These are phyloP conservation scores for Discostella pseudostelligera DNA, from an alignment of 108 stramenopile genomes.

Conservation along the genomic window DNA sequence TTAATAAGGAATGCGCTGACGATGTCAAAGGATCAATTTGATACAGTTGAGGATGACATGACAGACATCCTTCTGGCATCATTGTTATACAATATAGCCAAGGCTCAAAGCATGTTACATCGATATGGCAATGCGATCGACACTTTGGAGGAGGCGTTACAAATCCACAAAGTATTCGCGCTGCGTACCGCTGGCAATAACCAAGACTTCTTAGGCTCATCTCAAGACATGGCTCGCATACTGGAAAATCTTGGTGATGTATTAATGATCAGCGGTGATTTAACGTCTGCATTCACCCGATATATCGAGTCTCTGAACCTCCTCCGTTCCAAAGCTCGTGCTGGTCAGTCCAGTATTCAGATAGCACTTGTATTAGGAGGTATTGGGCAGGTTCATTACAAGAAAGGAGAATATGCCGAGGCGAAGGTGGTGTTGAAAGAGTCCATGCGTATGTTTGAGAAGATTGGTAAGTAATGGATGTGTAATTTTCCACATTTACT, in stretches of 20 bases:
- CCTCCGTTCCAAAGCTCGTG: slow-evolving; percentile 17
- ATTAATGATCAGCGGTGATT: slow-evolving; percentile 41
- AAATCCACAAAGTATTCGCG: slow-evolving; percentile 35
- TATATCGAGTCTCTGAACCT: slow-evolving; percentile 39
- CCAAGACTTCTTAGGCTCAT: background rate
- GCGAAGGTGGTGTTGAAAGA: slow-evolving; percentile 40
- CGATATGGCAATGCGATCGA: slow-evolving; percentile 49
- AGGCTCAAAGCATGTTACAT: slow-evolving; percentile 43
- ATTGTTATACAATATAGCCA: slow-evolving; percentile 38
- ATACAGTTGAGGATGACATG: slow-evolving; percentile 13
- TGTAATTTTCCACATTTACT: background rate
- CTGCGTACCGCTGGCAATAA: slow-evolving; percentile 20
- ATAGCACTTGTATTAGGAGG: slow-evolving; percentile 41
- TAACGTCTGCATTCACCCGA: slow-evolving; percentile 31
- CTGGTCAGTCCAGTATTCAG: slow-evolving; percentile 22
- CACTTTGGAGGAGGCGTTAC: slow-evolving; percentile 37
- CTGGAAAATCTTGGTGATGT: slow-evolving; percentile 48
- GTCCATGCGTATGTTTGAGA: slow-evolving; percentile 41
- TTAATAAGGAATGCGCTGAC: slow-evolving; percentile 22
- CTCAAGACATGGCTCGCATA: slow-evolving; percentile 37
- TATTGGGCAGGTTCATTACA: slow-evolving; percentile 38
- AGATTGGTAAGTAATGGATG: slow-evolving; percentile 17
- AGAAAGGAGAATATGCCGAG: slow-evolving; percentile 40
- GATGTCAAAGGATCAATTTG: slow-evolving; percentile 1
- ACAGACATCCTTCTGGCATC: slow-evolving; percentile 33